These are phyloP conservation scores for Polytrichum commune DNA, from an alignment of 225 moss, liverwort and hornwort genomes.

Conservation along the genomic window DNA sequence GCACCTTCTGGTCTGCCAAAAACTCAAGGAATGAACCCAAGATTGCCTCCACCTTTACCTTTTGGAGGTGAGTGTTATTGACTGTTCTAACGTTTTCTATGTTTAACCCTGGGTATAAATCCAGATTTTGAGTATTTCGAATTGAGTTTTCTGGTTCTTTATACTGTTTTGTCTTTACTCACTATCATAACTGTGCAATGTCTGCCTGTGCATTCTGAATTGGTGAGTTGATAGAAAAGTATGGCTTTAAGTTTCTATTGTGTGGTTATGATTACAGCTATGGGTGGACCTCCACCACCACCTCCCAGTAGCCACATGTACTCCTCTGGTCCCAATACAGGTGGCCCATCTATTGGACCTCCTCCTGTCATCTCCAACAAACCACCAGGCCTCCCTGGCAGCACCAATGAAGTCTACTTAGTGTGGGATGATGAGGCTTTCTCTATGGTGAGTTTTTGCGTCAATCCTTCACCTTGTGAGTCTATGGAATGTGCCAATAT, in stretches of 20 bases:
- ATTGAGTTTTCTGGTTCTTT: background rate
- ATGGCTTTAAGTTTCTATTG: too few species aligned
- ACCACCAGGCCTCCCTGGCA: constrained; percentile 65
- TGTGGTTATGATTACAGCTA: constrained; percentile 21
- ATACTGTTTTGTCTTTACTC: too few species aligned
- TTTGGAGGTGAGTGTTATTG: constrained; percentile 44
- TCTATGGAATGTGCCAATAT: background rate
- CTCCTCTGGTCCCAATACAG: constrained; percentile 89
- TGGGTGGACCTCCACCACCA: constrained; percentile 54
- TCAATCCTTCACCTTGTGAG: background rate
- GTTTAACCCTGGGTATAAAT: background rate
- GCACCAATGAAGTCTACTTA: constrained; percentile 85
- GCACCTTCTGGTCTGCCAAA: constrained; percentile 20
- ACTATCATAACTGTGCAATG: too few species aligned
- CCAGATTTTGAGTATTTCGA: background rate
- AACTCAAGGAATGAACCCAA: constrained; percentile 25
- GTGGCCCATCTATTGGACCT: constrained; percentile 94
- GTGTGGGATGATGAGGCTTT: constrained; percentile 92
- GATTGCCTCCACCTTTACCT: constrained; percentile 34
- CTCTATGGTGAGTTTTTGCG: constrained; percentile 64
- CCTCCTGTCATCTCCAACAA: constrained; percentile 98
- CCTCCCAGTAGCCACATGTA: constrained; percentile 82
- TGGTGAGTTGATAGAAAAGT: too few species aligned
- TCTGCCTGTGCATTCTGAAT: too few species aligned
- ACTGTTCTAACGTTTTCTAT: background rate